Evolutionary conservation across 176 grass and related monocot genomes (phyloP).

Genomic region (Eragrostis nindensis): DNA sequence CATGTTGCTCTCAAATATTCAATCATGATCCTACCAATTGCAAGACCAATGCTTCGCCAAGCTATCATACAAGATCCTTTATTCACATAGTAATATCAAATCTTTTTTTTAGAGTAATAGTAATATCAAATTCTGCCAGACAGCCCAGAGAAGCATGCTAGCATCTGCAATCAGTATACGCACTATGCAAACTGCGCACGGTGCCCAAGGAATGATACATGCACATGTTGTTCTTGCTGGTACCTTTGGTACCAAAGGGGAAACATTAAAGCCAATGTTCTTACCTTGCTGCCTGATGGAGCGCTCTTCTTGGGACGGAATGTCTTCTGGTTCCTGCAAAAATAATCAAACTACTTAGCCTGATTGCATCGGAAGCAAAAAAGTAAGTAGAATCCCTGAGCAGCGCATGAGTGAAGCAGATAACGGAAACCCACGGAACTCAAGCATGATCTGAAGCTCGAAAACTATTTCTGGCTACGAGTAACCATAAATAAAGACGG

Average conservation of each 20-base stretch:
- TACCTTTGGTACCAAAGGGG: conserved; percentile 10
- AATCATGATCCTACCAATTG: background rate
- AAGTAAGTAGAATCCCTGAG: background rate
- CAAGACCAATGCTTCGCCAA: background rate
- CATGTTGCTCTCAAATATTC: background rate
- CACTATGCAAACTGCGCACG: background rate
- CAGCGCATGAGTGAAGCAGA: background rate
- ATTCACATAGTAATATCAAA: background rate
- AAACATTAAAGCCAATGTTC: background rate
- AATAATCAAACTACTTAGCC: background rate
- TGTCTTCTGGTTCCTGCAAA: conserved; percentile 89
- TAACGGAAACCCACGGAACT: background rate
- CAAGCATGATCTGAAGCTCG: conserved; percentile 21
- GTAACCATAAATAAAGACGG: background rate
- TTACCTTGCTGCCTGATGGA: conserved; percentile 96
- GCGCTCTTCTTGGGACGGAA: conserved; percentile 99
- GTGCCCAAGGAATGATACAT: background rate
- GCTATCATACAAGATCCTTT: background rate
- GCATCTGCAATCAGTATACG: background rate
- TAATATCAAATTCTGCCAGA: background rate
- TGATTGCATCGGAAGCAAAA: background rate
- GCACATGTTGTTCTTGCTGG: background rate
- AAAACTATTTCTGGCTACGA: background rate
- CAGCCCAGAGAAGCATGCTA: background rate
- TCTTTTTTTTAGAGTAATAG: too few relatives aligned